These are phyloP conservation scores for Pyrenochaeta sp. DNA, from an alignment of 2,329 filamentous ascomycete genomes.

Conservation along the genomic window DNA sequence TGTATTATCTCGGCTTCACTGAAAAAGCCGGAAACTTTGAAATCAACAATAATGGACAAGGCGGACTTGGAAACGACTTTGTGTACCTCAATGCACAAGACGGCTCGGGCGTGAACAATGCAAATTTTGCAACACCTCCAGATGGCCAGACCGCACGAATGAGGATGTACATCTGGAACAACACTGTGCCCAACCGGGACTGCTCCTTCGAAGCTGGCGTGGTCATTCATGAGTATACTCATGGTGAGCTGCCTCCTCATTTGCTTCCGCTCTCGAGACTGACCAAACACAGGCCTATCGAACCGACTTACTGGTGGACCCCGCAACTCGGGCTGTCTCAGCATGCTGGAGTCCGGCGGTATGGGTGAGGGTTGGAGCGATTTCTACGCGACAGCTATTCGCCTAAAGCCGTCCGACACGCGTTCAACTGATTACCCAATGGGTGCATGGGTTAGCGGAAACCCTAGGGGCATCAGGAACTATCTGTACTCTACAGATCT, in stretches of 20 bases:
- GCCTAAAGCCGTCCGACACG: slow-evolving; percentile 57
- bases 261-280: not conserved
- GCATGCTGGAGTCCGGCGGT: slow-evolving; percentile 58
- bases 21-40: slow-evolving; percentile 68
- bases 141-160: slow-evolving; percentile 57
- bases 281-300: slow-evolving; percentile 48
- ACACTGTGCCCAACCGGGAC: slow-evolving; percentile 59
- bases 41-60: slow-evolving; percentile 62
- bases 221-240: slow-evolving; percentile 60
- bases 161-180: slow-evolving; percentile 66
- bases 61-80: slow-evolving; percentile 60
- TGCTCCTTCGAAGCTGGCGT: slow-evolving; percentile 67
- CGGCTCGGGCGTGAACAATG: slow-evolving; percentile 62
- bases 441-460: slow-evolving; percentile 59
- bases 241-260: too few species aligned
- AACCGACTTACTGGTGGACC: slow-evolving; percentile 67
- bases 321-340: slow-evolving; percentile 60
- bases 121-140: slow-evolving; percentile 62
- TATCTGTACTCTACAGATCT: slow-evolving; percentile 62
- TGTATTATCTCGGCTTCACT: slow-evolving; percentile 65
- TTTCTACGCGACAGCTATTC: slow-evolving; percentile 62
- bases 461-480: slow-evolving; percentile 55
- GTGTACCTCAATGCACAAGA: slow-evolving; percentile 67
- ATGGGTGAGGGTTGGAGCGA: slow-evolving; percentile 68
- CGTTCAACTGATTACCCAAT: slow-evolving; percentile 57